Base-by-base conservation (phyloP, 2,329 filamentous ascomycete species). In the Blumeria graminis region DNA sequence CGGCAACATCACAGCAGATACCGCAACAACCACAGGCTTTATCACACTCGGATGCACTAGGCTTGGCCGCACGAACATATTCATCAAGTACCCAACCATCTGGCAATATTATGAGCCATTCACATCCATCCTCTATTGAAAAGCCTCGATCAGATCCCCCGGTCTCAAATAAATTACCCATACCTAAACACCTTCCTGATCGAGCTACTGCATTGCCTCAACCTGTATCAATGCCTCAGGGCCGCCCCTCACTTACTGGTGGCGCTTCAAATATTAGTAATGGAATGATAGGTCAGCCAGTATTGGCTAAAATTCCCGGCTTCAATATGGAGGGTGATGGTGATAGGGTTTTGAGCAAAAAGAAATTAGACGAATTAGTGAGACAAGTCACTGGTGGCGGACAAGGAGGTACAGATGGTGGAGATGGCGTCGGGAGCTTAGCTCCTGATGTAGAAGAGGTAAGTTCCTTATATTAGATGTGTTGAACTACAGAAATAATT, bases 401-500 rank as follows among this genome's bases (percentile, higher is more conserved):
- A 32, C 76, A 78, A 0, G 81, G 79, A 18, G 77, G 79, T 0
- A 82, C 86, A 59, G 74, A 77, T n/a, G 52, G 52, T 8, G 33
- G 11, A 28, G 76, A 79, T 52, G 83, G 86, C 61, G 81, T 80
- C 59, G 86, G 90, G 66, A 77, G 82, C 39, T 71, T 96, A 61
- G 86, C 86, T 33, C 86, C 92, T 0, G 92, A 96, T 63, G 90
- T 94, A 54, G 92, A 98, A 77, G 90, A 96, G 76, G 89, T 93
- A 75, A 68, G 75, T 64, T 36, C 55, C 46, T 50, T 53, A 50
- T 55, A 48, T 56, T 28, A 28, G 22, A 28, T 4, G 22, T 32
- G 58, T 54, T 54, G 16, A 16, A 43, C 16, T 16, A 16, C 13
- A 43, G 39, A 4, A 14, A 13, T 28, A 28, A 1, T 16, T 34